Evolutionary conservation across 192 early-diverging fungal species (phyloP).

Genomic region (Backusella tarrabulga): DNA sequence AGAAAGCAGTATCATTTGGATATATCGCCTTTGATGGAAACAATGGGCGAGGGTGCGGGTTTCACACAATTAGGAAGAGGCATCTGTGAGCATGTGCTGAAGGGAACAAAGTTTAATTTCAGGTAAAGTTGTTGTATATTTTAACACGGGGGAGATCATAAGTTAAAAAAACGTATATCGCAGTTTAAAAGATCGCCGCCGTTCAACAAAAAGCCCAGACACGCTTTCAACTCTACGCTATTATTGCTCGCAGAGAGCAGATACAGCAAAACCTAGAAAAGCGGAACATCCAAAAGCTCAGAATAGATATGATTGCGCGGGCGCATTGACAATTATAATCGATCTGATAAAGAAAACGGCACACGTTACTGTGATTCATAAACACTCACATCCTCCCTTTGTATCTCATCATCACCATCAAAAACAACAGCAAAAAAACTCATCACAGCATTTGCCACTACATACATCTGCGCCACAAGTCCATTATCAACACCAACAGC

Average conservation of each 20-base stretch:
- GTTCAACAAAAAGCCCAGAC: conserved; percentile 28
- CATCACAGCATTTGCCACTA: neutral
- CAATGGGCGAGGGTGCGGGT: conserved; percentile 13
- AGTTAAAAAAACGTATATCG: neutral
- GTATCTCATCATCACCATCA: conserved; percentile 20
- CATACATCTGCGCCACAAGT: neutral
- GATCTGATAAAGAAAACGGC: conserved; percentile 32
- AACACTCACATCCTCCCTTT: conserved; percentile 32
- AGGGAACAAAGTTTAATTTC: conserved; percentile 37
- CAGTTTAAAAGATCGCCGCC: conserved; percentile 37
- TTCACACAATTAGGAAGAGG: conserved; percentile 33
- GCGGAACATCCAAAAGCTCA: conserved; percentile 29
- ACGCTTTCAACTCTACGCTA: conserved; percentile 35
- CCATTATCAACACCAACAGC: conserved; percentile 1
- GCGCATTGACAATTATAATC: conserved; percentile 36
- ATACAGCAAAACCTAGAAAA: conserved; percentile 35
- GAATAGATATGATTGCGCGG: conserved; percentile 33
- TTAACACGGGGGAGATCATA: neutral
- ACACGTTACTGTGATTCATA: conserved; percentile 34
- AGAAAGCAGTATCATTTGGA: conserved; percentile 32
- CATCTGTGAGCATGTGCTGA: conserved; percentile 31
- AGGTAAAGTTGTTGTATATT: conserved; percentile 19
- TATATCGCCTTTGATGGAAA: conserved; percentile 21
- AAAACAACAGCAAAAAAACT: conserved; percentile 3
- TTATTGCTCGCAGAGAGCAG: conserved; percentile 35